Conservation (phyloP, 768 basidiomycete species). For the Tulasnella sp. region DNA sequence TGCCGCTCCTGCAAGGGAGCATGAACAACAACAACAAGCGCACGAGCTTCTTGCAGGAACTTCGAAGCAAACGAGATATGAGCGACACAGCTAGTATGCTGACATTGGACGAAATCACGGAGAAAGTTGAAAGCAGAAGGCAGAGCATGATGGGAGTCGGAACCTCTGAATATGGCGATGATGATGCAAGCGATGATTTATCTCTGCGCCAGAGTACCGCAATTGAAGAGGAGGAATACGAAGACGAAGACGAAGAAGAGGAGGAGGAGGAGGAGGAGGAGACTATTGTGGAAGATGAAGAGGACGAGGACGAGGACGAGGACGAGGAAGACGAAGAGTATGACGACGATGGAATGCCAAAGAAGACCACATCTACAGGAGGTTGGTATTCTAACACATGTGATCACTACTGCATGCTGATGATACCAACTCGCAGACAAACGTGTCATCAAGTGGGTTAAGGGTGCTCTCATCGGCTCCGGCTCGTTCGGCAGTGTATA, state of each 20-base stretch:
- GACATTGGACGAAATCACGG: slow-evolving; percentile 97
- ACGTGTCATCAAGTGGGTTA: slow-evolving; percentile 84
- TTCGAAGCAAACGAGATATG: slow-evolving; percentile 74
- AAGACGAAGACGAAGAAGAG: slow-evolving; percentile 35
- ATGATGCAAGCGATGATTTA: background rate
- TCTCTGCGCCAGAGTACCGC: slow-evolving; percentile 36
- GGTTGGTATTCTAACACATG: slow-evolving; percentile 37
- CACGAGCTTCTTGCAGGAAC: slow-evolving; percentile 75
- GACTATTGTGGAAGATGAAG: slow-evolving; percentile 44
- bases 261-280: slow-evolving; percentile 36
- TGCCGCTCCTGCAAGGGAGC: slow-evolving; percentile 37
- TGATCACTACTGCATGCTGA: background rate
- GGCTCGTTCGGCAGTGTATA: slow-evolving; percentile 95
- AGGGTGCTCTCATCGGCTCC: slow-evolving; percentile 90
- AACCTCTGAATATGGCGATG: slow-evolving; percentile 31
- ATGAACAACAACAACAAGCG: slow-evolving; percentile 49
- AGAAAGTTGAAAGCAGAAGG: slow-evolving; percentile 68
- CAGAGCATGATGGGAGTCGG: slow-evolving; percentile 44
- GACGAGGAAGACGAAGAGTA: slow-evolving; percentile 46
- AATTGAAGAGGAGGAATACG: slow-evolving; percentile 35
- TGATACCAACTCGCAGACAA: slow-evolving; percentile 41
- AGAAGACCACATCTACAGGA: slow-evolving; percentile 52
- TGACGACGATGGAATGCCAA: slow-evolving; percentile 45
- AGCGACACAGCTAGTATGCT: slow-evolving; percentile 88
- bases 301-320: slow-evolving; percentile 48